Base-by-base conservation (phyloP, 2,329 filamentous ascomycete species). In the Aspergillus phoenicis region DNA sequence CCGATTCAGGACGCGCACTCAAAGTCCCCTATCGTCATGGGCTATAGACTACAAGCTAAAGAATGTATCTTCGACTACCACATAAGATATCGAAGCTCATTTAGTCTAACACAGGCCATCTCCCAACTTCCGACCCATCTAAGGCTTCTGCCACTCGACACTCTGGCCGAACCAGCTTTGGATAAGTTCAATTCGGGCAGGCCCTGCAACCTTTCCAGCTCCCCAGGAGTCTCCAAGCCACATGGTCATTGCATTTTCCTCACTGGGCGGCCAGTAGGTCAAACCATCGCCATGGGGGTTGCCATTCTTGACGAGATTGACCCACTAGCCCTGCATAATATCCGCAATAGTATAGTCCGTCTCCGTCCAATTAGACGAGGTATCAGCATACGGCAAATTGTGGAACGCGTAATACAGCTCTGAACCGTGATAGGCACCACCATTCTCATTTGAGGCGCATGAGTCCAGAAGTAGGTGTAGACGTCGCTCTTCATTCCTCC, bases 331-430 rank as follows among this genome's bases (percentile, higher is more conserved):
- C 6, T 45, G 6, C 41, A 45, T 11, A 6, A 17, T 10, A n/a
- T 17, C 17, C 15, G 41, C 41, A 17, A 45, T 45, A 17, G 8
- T n/a, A 43, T 43, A 43, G 39, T 43, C 39, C 13, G 39, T 28
- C 26, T 28, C 26, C 26, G 26, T 28, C 26, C 26, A 28, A 28
- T 8, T 8, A 28, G 26, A 28, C 0, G 26, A 28, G 26, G 26
- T 2, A 20, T 43, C 39, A 15, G 39, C 17, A n/a, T 43, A n/a
- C 13, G 15, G 17, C 17, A 43, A 8, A n/a, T 5, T 43, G 39
- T 43, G 15, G 39, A 76, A 68, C 4, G 67, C 66, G 26, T 75
- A 75, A 57, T 67, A 71, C 30, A 76, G 63, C 63, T 73, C 70
- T 17, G 64, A 64, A n/a, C 68, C 70, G 45, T 74, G 71, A 57